Base-by-base conservation (phyloP, 768 basidiomycete species). In the Hericium erinaceus region DNA sequence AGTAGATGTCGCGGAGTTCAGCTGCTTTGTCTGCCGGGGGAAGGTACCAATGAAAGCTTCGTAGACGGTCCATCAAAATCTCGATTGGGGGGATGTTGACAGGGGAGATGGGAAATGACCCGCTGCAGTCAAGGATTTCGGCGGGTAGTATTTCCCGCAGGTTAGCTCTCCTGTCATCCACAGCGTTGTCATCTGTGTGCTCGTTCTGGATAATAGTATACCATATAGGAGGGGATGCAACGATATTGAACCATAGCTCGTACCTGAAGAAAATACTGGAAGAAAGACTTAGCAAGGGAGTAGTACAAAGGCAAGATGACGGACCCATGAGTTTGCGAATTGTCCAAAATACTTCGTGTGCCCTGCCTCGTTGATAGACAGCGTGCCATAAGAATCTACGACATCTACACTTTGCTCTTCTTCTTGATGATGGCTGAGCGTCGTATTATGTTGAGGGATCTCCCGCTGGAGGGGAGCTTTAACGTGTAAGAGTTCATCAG, bases 401-500 rank as follows among this genome's bases (percentile, higher is more conserved):
- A 89, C 76, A 63, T 90, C 87, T 8, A 80, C 79, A 56, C 80
- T 84, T 61, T 86, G 85, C 65, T 87, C 84, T 58, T 85, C 85
- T 49, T 62, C 11, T 72, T 64, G 22, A 65, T 68, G 44, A 46
- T 77, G 80, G 55, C 79, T 73, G 46, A 70, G 70, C 28, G 68
- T 63, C 15, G 72, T 56, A 24, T 61, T 63, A 39, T 61, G 60
- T 1, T 39, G 40, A 13, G 67, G 60, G 12, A 64, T 63, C 60
- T 90, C 88, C 40, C 88, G 73, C 61, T 91, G 87, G 1, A 90
- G 69, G 4, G 89, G 89, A 0, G 85, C 84, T 64, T 92, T 92
- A 62, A 92, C 78, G 57, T 80, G 77, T 13, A 92, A 73, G 33
- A 89, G 77, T 5, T 92, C 89, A 0, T 90, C 88, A 10, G 80